phyloP scores from a whole-genome alignment of 768 basidiomycete genomes.

The Hortiboletus flavorubellus region DNA sequence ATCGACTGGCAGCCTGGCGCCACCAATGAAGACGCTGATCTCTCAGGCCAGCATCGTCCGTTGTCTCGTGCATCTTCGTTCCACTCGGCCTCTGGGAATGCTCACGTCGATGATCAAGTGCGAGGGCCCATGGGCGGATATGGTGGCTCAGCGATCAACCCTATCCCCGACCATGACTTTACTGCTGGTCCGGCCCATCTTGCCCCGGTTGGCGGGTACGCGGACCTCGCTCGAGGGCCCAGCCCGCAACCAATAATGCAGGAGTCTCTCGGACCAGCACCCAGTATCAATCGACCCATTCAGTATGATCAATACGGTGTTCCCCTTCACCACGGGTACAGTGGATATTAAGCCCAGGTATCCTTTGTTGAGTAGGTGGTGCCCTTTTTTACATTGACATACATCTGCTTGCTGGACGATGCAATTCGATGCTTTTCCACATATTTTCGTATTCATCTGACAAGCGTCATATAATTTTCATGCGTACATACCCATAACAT shows the following conservation, averaged over 20 bases:
- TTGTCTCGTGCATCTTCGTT: conserved; percentile 67
- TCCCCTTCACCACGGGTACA: conserved; percentile 53
- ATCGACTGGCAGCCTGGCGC: conserved; percentile 81
- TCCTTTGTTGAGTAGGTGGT: not conserved
- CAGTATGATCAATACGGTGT: conserved; percentile 54
- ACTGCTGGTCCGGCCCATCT: conserved; percentile 56
- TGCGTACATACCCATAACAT: conserved; percentile 25
- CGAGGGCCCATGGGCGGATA: conserved; percentile 34
- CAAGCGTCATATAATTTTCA: not conserved
- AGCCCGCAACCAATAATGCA: conserved; percentile 61
- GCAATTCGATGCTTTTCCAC: conserved; percentile 12
- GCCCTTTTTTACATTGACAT: conserved; percentile 4
- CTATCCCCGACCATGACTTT: conserved; percentile 73
- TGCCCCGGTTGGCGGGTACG: conserved; percentile 76
- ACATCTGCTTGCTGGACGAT: conserved; percentile 32
- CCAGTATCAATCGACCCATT: conserved; percentile 43
- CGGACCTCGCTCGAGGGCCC: conserved; percentile 73
- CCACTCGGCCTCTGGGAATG: conserved; percentile 47
- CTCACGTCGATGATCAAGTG: conserved; percentile 32
- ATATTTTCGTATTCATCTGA: not conserved
- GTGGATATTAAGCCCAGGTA: conserved; percentile 18
- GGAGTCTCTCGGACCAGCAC: conserved; percentile 34
- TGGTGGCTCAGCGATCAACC: conserved; percentile 33
- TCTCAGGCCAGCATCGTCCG: conserved; percentile 47
- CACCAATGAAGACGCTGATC: conserved; percentile 41